A percentile compares a stretch with the other conserved stretches of the same genome.
These are phyloP conservation scores for Orobanche coerulescens DNA, from an alignment of 257 asterid species.

Conservation along the genomic window DNA sequence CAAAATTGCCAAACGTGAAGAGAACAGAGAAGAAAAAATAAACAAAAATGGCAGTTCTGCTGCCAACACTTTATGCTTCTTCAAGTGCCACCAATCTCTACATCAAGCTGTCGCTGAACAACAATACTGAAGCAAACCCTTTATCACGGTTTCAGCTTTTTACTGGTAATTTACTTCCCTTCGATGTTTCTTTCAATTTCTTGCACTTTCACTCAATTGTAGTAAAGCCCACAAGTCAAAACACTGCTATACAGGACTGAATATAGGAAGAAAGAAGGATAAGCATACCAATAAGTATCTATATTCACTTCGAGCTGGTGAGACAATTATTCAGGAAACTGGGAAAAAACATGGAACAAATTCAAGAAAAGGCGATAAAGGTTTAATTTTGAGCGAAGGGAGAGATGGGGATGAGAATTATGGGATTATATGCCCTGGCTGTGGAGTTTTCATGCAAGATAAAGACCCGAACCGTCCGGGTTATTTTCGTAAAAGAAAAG, in stretches of 20 bases:
- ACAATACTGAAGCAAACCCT: conserved; percentile 21
- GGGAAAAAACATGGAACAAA: conserved; percentile 12
- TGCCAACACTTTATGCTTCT: conserved; percentile 35
- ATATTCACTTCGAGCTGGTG: conserved; percentile 27
- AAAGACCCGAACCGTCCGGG: conserved; percentile 85
- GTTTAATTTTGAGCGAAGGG: too few relatives aligned
- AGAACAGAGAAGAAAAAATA: background rate
- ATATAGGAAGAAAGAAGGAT: conserved; percentile 23
- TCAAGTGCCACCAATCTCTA: conserved; percentile 27
- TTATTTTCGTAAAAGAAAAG: conserved; percentile 48
- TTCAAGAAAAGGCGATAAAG: too few relatives aligned
- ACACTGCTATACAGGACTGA: conserved; percentile 41
- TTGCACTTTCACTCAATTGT: too few relatives aligned
- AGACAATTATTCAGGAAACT: background rate
- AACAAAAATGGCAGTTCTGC: conserved; percentile 15
- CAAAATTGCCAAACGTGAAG: too few relatives aligned
- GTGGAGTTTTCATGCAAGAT: too few relatives aligned
- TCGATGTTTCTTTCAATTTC: background rate
- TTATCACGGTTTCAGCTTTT: conserved; percentile 31
- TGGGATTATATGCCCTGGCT: too few relatives aligned
- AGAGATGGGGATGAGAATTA: conserved; percentile 65
- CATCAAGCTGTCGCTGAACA: conserved; percentile 25
- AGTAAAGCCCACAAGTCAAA: conserved; percentile 15
- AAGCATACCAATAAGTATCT: conserved; percentile 21
- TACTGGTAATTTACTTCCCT: conserved; percentile 35